Conservation (phyloP, 768 basidiomycete species). For the Rhizopogon sp. region DNA sequence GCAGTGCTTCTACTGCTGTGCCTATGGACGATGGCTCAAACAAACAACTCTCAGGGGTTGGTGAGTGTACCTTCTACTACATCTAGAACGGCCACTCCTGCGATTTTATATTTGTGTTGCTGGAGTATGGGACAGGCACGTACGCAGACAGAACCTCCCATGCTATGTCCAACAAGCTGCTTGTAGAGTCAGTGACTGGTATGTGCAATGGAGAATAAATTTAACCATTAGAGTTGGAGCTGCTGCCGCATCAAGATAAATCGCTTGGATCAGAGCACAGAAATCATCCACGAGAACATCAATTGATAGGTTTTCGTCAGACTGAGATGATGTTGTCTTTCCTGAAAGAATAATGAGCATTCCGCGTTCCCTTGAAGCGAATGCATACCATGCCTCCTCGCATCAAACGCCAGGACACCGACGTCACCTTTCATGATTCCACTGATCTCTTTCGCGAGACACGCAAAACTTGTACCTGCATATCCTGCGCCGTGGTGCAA, state of each 20-base stretch:
- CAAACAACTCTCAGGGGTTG: not conserved
- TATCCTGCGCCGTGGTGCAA: conserved; percentile 97
- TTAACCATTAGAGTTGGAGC: conserved; percentile 76
- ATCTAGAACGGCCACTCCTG: conserved; percentile 78
- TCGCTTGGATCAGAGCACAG: conserved; percentile 54
- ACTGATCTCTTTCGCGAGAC: conserved; percentile 76
- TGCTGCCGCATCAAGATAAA: conserved; percentile 60
- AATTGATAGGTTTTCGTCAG: conserved; percentile 50
- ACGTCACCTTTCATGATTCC: conserved; percentile 61
- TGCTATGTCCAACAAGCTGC: conserved; percentile 90
- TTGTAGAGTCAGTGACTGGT: not conserved
- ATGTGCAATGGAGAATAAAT: conserved; percentile 1
- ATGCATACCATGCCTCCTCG: conserved; percentile 77
- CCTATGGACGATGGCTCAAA: conserved; percentile 38
- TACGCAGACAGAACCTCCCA: conserved; percentile 90
- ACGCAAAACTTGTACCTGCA: conserved; percentile 85
- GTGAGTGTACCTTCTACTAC: conserved; percentile 75
- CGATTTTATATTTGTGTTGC: conserved; percentile 61
- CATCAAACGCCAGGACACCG: conserved; percentile 80
- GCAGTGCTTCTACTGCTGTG: conserved; percentile 88
- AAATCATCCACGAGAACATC: conserved; percentile 71
- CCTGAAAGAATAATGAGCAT: conserved; percentile 10
- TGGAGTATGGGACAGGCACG: conserved; percentile 65
- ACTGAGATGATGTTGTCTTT: conserved; percentile 18
- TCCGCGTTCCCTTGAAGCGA: not conserved